Evolutionary conservation across 23 red algal species (phyloP).

Genomic region (Chondrus crispus): DNA sequence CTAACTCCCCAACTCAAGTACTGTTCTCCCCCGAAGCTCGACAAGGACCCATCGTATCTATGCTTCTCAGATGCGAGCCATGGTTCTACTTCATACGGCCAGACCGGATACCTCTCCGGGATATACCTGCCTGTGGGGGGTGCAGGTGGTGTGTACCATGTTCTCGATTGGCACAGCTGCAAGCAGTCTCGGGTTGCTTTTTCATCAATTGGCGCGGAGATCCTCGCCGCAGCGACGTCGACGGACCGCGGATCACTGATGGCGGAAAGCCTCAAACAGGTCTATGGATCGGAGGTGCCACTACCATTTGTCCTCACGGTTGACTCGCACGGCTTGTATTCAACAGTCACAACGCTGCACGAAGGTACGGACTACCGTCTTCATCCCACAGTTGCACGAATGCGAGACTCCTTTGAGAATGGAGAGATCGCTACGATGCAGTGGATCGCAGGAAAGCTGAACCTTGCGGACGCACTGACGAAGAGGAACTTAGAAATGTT

Average conservation of each 20-base stretch:
- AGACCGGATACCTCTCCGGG: conserved; percentile 31
- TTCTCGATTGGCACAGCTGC: not conserved
- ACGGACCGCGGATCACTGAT: not conserved
- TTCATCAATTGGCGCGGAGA: not conserved
- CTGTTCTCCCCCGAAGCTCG: not conserved
- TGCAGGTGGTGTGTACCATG: not conserved
- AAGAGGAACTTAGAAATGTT: not conserved
- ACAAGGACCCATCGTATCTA: not conserved
- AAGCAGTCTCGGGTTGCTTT: not conserved
- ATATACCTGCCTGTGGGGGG: not conserved
- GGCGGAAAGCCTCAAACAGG: not conserved
- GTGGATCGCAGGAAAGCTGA: not conserved
- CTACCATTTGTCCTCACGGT: not conserved
- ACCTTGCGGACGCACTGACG: not conserved
- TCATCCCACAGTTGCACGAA: not conserved
- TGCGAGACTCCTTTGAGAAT: not conserved
- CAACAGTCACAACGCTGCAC: not conserved
- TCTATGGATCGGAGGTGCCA: not conserved
- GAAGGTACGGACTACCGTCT: not conserved
- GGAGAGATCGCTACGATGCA: not conserved
- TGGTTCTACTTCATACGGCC: conserved; percentile 8
- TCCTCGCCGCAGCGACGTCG: not conserved
- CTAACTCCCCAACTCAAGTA: not conserved
- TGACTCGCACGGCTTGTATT: not conserved
- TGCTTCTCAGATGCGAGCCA: conserved; percentile 48